Conservation (phyloP, 163 green algal genomes). For the Picocystis sp. region DNA sequence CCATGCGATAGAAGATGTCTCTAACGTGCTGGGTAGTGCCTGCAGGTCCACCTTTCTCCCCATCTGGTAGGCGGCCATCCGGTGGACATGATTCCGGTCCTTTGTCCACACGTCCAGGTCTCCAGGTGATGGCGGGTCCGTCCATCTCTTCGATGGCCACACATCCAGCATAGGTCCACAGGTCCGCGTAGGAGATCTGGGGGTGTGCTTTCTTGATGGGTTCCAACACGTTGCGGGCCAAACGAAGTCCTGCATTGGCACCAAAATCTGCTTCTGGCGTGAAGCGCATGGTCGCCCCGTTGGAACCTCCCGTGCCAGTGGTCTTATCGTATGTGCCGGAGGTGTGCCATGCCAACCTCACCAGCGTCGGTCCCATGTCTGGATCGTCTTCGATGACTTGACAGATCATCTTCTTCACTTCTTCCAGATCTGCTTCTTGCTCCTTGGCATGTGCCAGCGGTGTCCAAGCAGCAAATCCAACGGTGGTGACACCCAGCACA, state of each 20-base stretch:
- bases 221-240: constrained; percentile 59
- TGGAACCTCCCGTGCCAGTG: constrained; percentile 45
- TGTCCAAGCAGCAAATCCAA: no score
- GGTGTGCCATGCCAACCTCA: constrained; percentile 52
- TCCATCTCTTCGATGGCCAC: constrained; percentile 76
- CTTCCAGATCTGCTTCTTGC: no score
- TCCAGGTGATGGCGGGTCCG: constrained; percentile 52
- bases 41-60: constrained; percentile 22
- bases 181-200: constrained; percentile 54
- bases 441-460: no score
- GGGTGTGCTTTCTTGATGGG: constrained; percentile 55
- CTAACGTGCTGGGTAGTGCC: constrained; percentile 39
- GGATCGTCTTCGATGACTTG: no score
- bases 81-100: constrained; percentile 27
- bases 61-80: constrained; percentile 65
- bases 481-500: no score
- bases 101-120: constrained; percentile 47
- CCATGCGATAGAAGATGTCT: constrained; percentile 74
- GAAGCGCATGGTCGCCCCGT: constrained; percentile 77
- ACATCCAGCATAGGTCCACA: constrained; percentile 64
- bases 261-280: constrained; percentile 42
- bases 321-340: constrained; percentile 60
- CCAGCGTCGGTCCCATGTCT: constrained; percentile 21
- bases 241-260: constrained; percentile 56
- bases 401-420: no score